Conservation (phyloP, 2,329 filamentous ascomycete species). For the Tolypocladium tundrense region DNA sequence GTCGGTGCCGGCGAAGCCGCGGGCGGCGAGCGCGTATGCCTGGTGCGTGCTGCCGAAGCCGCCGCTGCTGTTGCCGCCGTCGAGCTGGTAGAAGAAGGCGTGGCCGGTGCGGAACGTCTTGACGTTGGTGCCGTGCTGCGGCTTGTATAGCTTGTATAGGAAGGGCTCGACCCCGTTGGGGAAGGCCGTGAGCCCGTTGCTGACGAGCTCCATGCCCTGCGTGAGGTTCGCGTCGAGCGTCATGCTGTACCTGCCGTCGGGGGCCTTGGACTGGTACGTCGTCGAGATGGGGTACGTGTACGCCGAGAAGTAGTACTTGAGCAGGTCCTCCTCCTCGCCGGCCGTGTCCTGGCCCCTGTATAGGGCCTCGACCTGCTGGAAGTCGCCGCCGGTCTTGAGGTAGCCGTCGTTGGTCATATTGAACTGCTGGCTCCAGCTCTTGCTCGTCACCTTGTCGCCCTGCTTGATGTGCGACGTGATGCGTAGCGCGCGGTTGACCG, state of each 20-base stretch:
- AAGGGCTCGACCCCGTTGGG: constrained; percentile 53
- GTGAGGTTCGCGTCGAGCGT: constrained; percentile 21
- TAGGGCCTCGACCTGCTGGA: constrained; percentile 24
- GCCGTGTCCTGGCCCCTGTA: constrained; percentile 9
- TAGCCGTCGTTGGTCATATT: constrained; percentile 42
- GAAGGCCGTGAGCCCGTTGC: constrained; percentile 33
- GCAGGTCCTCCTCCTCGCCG: not conserved
- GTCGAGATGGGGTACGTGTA: constrained; percentile 8
- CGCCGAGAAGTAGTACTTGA: not conserved
- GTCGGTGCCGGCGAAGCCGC: constrained; percentile 2
- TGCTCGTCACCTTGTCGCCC: constrained; percentile 14
- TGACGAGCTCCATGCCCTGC: constrained; percentile 28
- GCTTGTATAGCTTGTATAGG: constrained; percentile 13
- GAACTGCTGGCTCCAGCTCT: constrained; percentile 48
- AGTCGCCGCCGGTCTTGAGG: constrained; percentile 22
- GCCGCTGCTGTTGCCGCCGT: constrained; percentile 32
- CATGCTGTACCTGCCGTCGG: constrained; percentile 5
- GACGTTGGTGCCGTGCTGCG: constrained; percentile 18
- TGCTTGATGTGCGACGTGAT: constrained; percentile 45
- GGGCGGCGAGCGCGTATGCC: constrained; percentile 41
- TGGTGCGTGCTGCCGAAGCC: constrained; percentile 49
- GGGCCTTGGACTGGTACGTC: not conserved
- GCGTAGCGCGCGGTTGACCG: constrained; percentile 45
- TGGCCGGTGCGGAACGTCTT: constrained; percentile 46
- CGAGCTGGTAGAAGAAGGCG: constrained; percentile 41